A percentile compares a stretch with the other conserved stretches of the same genome.
Evolutionary conservation across 169 alveolate genomes (phyloP).

Genomic region (Eimeria praecox): DNA sequence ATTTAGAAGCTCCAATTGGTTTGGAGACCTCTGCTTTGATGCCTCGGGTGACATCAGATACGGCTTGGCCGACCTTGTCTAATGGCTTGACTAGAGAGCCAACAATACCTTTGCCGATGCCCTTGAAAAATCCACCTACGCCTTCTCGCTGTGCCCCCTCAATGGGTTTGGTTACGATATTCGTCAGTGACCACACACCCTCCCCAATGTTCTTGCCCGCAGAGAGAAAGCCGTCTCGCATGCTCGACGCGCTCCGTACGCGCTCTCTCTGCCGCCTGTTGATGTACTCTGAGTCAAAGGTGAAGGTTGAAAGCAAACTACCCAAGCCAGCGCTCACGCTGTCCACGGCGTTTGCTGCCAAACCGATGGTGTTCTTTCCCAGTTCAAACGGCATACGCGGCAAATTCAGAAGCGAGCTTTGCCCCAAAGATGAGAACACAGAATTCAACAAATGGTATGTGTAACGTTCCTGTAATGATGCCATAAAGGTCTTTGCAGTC

Average conservation of each 20-base stretch:
- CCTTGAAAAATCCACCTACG: slow-evolving; percentile 93
- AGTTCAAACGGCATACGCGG: slow-evolving; percentile 93
- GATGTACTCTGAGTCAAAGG: slow-evolving; percentile 94
- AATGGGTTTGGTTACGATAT: slow-evolving; percentile 94
- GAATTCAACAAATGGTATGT: slow-evolving; percentile 86
- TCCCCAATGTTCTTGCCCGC: slow-evolving; percentile 94
- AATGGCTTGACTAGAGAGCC: slow-evolving; percentile 95
- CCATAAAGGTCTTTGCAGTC: slow-evolving; percentile 88
- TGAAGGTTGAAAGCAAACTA: slow-evolving; percentile 90
- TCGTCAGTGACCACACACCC: slow-evolving; percentile 92
- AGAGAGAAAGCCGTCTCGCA: slow-evolving; percentile 91
- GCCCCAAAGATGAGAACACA: slow-evolving; percentile 92
- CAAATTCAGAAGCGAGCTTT: slow-evolving; percentile 92
- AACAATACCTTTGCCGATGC: slow-evolving; percentile 95
- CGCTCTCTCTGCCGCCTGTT: slow-evolving; percentile 91
- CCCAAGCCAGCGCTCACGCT: slow-evolving; percentile 92
- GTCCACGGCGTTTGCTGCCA: slow-evolving; percentile 94
- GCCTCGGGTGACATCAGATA: slow-evolving; percentile 92
- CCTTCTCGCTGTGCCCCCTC: slow-evolving; percentile 96
- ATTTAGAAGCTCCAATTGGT: slow-evolving; percentile 88
- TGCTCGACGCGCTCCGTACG: slow-evolving; percentile 85
- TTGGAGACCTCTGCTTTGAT: slow-evolving; percentile 91
- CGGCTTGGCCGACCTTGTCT: slow-evolving; percentile 95
- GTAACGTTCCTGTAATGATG: slow-evolving; percentile 89
- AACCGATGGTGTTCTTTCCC: slow-evolving; percentile 92